Conservation (phyloP, 148 eudicot genomes). For the Amaranthus palmeri region DNA sequence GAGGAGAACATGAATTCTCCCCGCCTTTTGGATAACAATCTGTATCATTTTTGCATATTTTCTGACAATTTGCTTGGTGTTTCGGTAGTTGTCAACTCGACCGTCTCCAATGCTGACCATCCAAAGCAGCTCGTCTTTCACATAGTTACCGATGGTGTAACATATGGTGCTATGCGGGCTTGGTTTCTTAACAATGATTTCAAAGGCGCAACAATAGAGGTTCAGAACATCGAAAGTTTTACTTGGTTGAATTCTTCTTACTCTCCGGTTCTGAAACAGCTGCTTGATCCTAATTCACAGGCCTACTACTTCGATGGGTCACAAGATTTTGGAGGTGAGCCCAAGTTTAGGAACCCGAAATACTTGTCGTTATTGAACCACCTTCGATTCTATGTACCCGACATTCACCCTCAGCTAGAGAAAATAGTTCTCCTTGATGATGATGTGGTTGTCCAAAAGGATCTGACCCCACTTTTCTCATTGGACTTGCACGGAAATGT, state of each 20-base stretch:
- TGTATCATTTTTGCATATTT: constrained; percentile 76
- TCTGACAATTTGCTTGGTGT: constrained; percentile 66
- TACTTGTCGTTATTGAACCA: constrained; percentile 56
- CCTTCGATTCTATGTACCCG: constrained; percentile 70
- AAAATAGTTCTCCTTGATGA: constrained; percentile 76
- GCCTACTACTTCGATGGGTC: constrained; percentile 49
- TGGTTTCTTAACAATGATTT: constrained; percentile 67
- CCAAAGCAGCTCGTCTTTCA: constrained; percentile 81
- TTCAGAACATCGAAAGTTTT: constrained; percentile 58
- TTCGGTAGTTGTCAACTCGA: constrained; percentile 71
- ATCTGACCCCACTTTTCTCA: constrained; percentile 61
- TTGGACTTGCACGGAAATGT: constrained; percentile 76
- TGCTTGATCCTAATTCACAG: constrained; percentile 29
- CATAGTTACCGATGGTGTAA: constrained; percentile 59
- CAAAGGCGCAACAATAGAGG: constrained; percentile 57
- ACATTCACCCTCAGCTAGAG: constrained; percentile 69
- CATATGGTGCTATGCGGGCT: constrained; percentile 65
- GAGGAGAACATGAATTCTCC: constrained; percentile 55
- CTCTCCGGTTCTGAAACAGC: constrained; percentile 51
- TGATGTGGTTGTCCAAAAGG: constrained; percentile 75
- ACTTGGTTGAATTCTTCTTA: constrained; percentile 68
- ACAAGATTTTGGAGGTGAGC: constrained; percentile 38
- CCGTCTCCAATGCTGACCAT: constrained; percentile 59
- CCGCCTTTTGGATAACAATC: constrained; percentile 65
- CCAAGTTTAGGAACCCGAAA: constrained; percentile 55